Base-by-base conservation (phyloP, 257 asterid genomes). In the Verbascum thapsus region DNA sequence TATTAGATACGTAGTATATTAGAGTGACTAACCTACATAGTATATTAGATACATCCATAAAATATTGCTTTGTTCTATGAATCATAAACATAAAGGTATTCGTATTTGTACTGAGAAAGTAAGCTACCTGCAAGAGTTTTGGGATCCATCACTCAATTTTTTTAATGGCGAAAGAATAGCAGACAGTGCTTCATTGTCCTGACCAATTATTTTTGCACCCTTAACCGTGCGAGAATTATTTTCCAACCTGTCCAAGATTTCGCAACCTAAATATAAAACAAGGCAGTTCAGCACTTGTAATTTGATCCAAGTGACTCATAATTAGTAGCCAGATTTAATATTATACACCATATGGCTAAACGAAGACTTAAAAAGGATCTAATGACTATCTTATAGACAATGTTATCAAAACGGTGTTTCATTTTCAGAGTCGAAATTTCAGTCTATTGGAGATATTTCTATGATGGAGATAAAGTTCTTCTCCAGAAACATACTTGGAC, bases 141-240 rank as follows among this genome's bases (percentile, higher is more conserved):
- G 76, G 44, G 83, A 74, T 69, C 74, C 88, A 47, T 76, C 81
- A 50, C 71, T 70, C 72, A 84, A 76, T 35, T 75, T 78, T 75
- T 78, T 87, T 35, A 94, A 52, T 15, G 97, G 99, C 63, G 81
- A 78, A 77, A 94, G 78, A 73, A 84, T 70, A 75, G 81, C 85
- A 35, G 95, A 71, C 75, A 94, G 76, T 67, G 95, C 85, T 73
- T 85, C 95, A 74, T 84, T 87, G 70, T 94, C 97, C 82, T 87
- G 85, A 45, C 90, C 96, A 75, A 94, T 90, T 61, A 70, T 62
- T 67, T 78, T 88, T 59, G 99, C 96, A 62, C 99, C 97, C 72
- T 83, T 90, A 60, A 85, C 90, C 7, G 87, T 81, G 51, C 94
- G 86, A 44, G 99, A 87, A 75, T 84, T 90, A 67, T 75, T 90